Percentiles rank a stretch among this genome's conserved stretches.
These are phyloP conservation scores for Ustilago vetiveriae DNA, from an alignment of 1,284 basidiomycete genomes.

Conservation along the genomic window DNA sequence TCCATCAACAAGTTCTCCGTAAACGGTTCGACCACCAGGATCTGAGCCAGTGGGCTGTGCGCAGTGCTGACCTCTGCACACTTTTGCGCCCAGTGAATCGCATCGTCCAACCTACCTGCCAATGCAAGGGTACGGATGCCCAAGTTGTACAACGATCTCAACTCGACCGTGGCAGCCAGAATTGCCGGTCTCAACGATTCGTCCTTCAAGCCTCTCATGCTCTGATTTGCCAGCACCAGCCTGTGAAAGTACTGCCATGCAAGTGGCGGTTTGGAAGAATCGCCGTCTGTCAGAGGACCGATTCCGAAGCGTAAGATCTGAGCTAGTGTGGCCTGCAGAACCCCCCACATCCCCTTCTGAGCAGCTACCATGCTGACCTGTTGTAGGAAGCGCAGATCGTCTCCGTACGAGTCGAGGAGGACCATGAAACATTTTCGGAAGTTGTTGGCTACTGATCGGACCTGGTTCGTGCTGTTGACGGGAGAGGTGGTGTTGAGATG, in stretches of 20 bases:
- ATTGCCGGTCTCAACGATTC: not conserved
- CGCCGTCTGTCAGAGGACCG: not conserved
- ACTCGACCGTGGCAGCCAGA: not conserved
- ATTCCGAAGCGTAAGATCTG: conserved; percentile 32
- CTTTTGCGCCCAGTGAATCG: conserved; percentile 21
- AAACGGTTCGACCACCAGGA: conserved; percentile 19
- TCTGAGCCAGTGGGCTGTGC: not conserved
- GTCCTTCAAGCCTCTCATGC: conserved; percentile 12
- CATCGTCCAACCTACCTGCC: conserved; percentile 36
- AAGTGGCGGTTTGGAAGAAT: not conserved
- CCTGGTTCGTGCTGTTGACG: not conserved
- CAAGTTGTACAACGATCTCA: conserved; percentile 33
- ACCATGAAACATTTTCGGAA: conserved; percentile 33
- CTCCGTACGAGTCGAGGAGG: conserved; percentile 26
- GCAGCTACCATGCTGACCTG: conserved; percentile 30
- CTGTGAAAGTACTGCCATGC: conserved; percentile 25
- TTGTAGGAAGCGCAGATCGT: conserved; percentile 28
- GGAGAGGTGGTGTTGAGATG: conserved; percentile 10
- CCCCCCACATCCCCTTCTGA: conserved; percentile 26
- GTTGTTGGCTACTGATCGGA: conserved; percentile 1
- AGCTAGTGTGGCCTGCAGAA: conserved; percentile 23
- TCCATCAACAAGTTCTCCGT: conserved; percentile 34
- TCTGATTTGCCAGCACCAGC: conserved; percentile 10
- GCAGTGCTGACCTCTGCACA: not conserved
- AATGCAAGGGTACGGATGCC: conserved; percentile 37